Percentiles rank a stretch among this genome's conserved stretches.
Evolutionary conservation across 148 eudicot genomes (phyloP).

Genomic region (Polygonum aviculare): DNA sequence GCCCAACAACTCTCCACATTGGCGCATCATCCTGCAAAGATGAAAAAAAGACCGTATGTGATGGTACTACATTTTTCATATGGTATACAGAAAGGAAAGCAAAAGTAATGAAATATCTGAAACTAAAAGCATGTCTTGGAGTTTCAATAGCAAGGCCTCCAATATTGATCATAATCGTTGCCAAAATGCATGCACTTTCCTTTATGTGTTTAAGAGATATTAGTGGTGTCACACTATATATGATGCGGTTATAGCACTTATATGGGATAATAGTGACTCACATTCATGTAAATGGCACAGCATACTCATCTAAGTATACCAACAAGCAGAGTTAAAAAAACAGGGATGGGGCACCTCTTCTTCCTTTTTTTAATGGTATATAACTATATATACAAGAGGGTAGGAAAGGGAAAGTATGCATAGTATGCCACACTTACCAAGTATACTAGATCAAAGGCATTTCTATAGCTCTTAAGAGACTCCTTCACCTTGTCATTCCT

Average conservation of each 20-base stretch:
- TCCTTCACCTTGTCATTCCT: constrained; percentile 72
- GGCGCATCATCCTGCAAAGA: constrained; percentile 72
- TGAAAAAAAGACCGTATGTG: neutral
- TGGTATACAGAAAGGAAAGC: neutral
- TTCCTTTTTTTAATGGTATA: neutral
- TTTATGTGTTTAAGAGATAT: neutral
- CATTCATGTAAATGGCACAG: neutral
- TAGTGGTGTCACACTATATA: neutral
- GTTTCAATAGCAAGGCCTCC: neutral
- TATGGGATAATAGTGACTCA: neutral
- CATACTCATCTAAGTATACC: neutral
- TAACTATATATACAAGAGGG: neutral
- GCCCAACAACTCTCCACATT: constrained; percentile 66
- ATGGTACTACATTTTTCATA: neutral
- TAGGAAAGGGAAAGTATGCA: neutral
- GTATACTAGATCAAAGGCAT: constrained; percentile 71
- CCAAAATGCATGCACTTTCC: neutral
- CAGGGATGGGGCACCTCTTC: neutral
- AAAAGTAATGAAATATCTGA: neutral
- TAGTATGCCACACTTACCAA: constrained; percentile 41
- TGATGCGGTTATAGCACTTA: neutral
- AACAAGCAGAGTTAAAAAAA: neutral
- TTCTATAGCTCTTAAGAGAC: constrained; percentile 59
- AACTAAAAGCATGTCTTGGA: neutral
- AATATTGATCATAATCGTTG: neutral